Base-by-base conservation (phyloP, 345 rosid species). In the Euphorbia peplus region DNA sequence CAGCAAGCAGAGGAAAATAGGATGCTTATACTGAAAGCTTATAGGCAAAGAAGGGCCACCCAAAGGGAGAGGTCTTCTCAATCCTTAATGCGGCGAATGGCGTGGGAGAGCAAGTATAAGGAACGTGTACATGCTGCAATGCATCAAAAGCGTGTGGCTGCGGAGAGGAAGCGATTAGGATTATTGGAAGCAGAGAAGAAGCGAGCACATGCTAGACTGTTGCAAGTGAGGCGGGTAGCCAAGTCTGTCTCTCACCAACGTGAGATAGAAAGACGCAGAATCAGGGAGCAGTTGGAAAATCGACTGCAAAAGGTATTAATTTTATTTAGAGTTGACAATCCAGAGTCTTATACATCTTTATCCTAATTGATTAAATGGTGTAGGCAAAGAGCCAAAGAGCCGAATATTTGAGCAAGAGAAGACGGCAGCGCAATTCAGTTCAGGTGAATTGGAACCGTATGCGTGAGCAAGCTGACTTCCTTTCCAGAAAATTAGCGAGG, bases 1-100 rank as follows among this genome's bases (percentile, higher is more conserved):
- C 91, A 86, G 69, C 91, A 90, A 74, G 99, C 98, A 0, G 97
- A 95, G 80, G 87, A 84, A 67, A 95, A 95, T 59, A 90, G 98
- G 71, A 80, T 90, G 98, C 92, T 85, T 77, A 82, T 91, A 52
- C 83, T 90, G 37, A 88, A 87, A 74, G 96, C 96, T 16, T 74
- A 81, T 16, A 84, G 71, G 64, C 96, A 90, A 74, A 82, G 88
- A 67, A 80, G 95, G 55, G 99, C 93, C 18, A 87, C 83, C 5
- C 47, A 79, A 1, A 91, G 78, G 83, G 98, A 95, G 89, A 90
- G 99, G 63, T 84, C 87, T 10, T 87, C 90, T 28, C 98, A 88
- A 73, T 90, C 93, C 60, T 77, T 95, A 72, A 55, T 76, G 83
- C 83, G 92, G 70, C 85, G 93, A 77, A 83, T 88, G 87, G 86